Evolutionary conservation across 192 early-diverging fungal species (phyloP), one percentile per base, ranked within the genome.

Genomic region (Coemansia sp.): DNA sequence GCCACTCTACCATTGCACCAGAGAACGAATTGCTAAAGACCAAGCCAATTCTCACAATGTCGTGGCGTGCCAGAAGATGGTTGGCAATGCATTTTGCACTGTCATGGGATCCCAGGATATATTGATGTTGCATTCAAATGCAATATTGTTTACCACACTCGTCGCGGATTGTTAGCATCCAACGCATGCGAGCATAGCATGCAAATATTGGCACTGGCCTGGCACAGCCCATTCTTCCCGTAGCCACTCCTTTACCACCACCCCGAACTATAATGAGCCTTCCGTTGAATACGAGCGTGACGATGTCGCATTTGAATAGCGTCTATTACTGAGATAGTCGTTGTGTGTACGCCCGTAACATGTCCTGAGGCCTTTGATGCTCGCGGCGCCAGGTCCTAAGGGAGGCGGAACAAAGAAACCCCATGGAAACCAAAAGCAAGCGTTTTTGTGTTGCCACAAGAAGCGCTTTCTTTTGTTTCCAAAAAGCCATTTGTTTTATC

Each of bases 301-400:
- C 29, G 3, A 2, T 29, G 29, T 29, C 29, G 29, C 29, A 29
- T 29, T 29, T 29, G 29, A 29, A 2, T 29, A 29, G 3, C 29
- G 29, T 29, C 1, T 29, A 29, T 2, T 13, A 53, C 22, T 53
- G 14, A 53, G 3, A 53, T 5, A 6, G 6, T 14, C 0, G 10
- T 38, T 66, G 42, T 59, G 67, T 78, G 70, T 78, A 34, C 67
- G 66, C 75, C 54, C 59, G 62, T 65, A 69, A 69, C 66, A 78
- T 78, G 75, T 72, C 70, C 62, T 33, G 48, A 38, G 19, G 69
- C 45, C 58, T 66, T 59, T 45, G 42, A 53, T 33, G 33, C 70
- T 72, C 54, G 45, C 55, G 59, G 36, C 70, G 38, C 23, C 59
- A 58, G 59, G 75, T 78, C 70, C 70, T 69, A 65, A 69, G 60